These are phyloP conservation scores for Insectozyma bohioensis DNA, from an alignment of 1,139 yeast genomes.

Conservation along the genomic window DNA sequence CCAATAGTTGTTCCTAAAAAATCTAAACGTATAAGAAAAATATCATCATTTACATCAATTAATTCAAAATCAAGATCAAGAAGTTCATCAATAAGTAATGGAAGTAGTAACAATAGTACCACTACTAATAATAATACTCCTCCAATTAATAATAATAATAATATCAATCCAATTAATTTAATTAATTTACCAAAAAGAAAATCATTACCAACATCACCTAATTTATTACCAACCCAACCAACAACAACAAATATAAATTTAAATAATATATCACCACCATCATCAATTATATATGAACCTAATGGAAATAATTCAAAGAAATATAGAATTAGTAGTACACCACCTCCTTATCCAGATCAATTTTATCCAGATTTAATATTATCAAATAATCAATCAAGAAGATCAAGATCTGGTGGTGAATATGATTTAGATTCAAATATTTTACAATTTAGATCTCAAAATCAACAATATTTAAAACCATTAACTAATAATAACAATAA, in stretches of 20 bases:
- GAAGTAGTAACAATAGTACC: no score
- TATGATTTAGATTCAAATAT: conserved; percentile 10
- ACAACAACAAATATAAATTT: no score
- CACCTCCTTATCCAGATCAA: conserved; percentile 4
- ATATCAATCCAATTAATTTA: background rate
- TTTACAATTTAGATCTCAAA: conserved; percentile 5
- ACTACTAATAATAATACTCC: conserved; percentile 1
- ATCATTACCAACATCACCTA: background rate
- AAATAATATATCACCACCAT: no score
- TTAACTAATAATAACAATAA: background rate
- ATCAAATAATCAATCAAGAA: conserved; percentile 3
- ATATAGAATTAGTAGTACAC: conserved; percentile 7
- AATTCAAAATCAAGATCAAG: conserved; percentile 4
- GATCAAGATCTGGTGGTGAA: conserved; percentile 13
- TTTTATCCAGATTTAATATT: conserved; percentile 1
- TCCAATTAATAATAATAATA: background rate
- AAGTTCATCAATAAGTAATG: conserved; percentile 1
- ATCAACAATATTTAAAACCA: conserved; percentile 4
- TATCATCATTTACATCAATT: conserved; percentile 3
- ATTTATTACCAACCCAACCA: background rate
- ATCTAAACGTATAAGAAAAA: conserved; percentile 2
- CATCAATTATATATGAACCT: background rate
- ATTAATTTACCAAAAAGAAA: background rate
- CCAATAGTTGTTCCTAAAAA: conserved; percentile 2
- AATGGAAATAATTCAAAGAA: conserved; percentile 1